phyloP scores from a whole-genome alignment of 2,329 filamentous ascomycete genomes.

The Diaporthe nobilis region DNA sequence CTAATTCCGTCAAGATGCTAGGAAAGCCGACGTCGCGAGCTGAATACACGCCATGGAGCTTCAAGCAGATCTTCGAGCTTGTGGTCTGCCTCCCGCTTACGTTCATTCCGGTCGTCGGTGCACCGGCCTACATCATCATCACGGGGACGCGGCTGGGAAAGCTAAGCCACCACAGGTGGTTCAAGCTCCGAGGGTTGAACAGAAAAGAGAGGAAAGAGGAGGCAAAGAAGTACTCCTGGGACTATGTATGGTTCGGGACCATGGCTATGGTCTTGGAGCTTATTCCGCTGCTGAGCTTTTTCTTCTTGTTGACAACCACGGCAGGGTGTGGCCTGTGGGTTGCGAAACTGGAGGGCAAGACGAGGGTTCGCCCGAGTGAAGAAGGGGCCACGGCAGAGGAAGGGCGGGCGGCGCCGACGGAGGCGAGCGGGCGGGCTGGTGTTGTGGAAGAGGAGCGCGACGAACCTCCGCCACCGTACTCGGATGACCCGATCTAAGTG shows the following conservation, averaged over 20 bases:
- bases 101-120: conserved; percentile 86
- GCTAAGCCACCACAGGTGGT: conserved; percentile 92
- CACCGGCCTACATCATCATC: conserved; percentile 87
- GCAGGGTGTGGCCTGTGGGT: conserved; percentile 90
- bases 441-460: conserved; percentile 45
- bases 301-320: conserved; percentile 91
- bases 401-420: conserved; percentile 41
- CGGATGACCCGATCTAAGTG: conserved; percentile 53
- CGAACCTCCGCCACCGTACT: conserved; percentile 55
- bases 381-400: conserved; percentile 41
- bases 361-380: conserved; percentile 43
- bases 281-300: conserved; percentile 91
- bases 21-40: conserved; percentile 84
- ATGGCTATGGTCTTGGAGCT: conserved; percentile 87
- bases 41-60: conserved; percentile 88
- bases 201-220: conserved; percentile 82
- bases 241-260: conserved; percentile 95
- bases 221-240: conserved; percentile 77
- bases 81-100: conserved; percentile 85
- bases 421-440: conserved; percentile 41
- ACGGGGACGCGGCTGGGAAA: conserved; percentile 91
- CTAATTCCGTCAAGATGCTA: conserved; percentile 82
- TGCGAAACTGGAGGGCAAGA: conserved; percentile 78
- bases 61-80: conserved; percentile 92
- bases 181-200: conserved; percentile 80